Conservation (phyloP, 1,139 yeast genomes). For the Saccharomyces hybrid region DNA sequence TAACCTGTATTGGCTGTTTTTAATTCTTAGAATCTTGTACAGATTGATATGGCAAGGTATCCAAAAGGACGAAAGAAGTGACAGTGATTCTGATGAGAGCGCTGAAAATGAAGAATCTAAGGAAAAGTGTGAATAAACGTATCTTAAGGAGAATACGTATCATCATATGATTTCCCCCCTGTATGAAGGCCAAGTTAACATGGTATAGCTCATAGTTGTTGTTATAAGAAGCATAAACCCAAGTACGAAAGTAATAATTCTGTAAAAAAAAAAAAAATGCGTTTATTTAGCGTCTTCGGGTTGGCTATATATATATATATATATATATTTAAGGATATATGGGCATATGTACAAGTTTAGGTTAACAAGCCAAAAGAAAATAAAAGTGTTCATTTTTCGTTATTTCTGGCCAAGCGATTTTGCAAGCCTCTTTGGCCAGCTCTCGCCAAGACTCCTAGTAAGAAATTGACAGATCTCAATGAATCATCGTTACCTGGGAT, state of each 20-base stretch:
- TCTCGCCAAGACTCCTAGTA: conserved; percentile 73
- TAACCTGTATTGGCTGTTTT: conserved; percentile 77
- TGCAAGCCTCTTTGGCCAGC: conserved; percentile 76
- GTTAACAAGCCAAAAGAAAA: neutral
- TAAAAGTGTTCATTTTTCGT: conserved; percentile 15
- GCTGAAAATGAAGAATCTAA: conserved; percentile 10
- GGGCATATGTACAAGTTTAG: neutral
- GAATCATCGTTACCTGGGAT: conserved; percentile 96
- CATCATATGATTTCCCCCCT: neutral
- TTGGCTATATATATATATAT: neutral
- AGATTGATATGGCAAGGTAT: conserved; percentile 50
- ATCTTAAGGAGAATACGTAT: neutral
- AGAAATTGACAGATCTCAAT: conserved; percentile 67
- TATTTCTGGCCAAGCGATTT: conserved; percentile 40
- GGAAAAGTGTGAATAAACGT: conserved; percentile 4
- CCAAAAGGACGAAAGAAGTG: conserved; percentile 80
- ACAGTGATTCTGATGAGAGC: conserved; percentile 38
- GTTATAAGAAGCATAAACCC: neutral
- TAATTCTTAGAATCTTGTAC: conserved; percentile 69
- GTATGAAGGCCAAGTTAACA: neutral
- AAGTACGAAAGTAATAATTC: neutral
- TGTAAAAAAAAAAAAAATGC: neutral
- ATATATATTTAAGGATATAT: neutral
- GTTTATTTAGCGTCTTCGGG: neutral
- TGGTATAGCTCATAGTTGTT: neutral